Base-by-base conservation (phyloP, 768 basidiomycete genomes). In the Boletus tylopilopsis region DNA sequence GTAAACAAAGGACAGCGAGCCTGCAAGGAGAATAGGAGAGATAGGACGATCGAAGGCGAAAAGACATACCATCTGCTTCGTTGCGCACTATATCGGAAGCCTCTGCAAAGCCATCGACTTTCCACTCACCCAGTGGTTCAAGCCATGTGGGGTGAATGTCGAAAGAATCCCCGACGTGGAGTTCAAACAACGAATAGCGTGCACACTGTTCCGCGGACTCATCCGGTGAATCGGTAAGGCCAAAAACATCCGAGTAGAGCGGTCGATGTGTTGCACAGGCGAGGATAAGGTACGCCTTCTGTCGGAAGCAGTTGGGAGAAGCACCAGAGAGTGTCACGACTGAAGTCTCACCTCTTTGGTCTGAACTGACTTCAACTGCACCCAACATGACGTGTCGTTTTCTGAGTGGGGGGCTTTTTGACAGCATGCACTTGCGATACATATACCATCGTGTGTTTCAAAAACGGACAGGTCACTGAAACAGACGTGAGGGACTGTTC, bases 401-500 rank as follows among this genome's bases (percentile, higher is more conserved):
- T 38, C 51, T 15, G 49, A 46, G 19, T 27, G 50, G 27, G n/a
- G 9, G 30, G 22, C 6, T 15, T 46, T 51, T 34, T 1, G 41
- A 29, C 67, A 68, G 1, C 36, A 29, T 6, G 50, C 46, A 6
- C 52, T 55, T 16, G 66, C 60, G 12, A 71, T 41, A 48, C 74
- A 77, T 6, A 56, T 50, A 6, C 77, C 76, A 54, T 90, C 89
- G n/a, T 68, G 59, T 0, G 71, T 65, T 9, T 79, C 74, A 45
- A 80, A 76, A 1, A 84, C 64, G 22, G 75, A 77, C 18, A 90
- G 60, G 49, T 77, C 64, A 12, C 87, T 88, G 50, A 36, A 49
- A 12, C 19, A 45, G 27, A 27, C 10, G 36, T 56, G 43, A 53
- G 45, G 54, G 37, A 47, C 42, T 5, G 29, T 15, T 27, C 21